Base-by-base conservation (phyloP, 2,329 filamentous ascomycete species). In the Annulohypoxylon truncatum region DNA sequence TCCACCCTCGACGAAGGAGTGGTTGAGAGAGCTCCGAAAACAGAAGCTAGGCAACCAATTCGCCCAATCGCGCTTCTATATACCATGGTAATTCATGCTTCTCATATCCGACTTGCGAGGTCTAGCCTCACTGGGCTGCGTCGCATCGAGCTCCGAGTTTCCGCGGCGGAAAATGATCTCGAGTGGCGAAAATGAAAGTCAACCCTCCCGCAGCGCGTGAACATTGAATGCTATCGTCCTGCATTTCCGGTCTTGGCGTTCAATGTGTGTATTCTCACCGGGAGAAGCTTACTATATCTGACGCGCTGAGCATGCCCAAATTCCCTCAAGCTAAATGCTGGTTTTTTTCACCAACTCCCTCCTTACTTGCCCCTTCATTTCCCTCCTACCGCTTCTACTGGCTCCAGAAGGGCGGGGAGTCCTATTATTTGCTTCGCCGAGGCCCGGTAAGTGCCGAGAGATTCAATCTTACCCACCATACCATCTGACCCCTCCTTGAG, bases 201-300 rank as follows among this genome's bases (percentile, higher is more conserved):
- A 54, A 35, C 46, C 18, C 48, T 63, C 40, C 59, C 63, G 47
- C 33, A 51, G 60, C 22, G 59, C 56, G 28, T 59, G 54, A 35
- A 58, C 38, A 42, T 51, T 61, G 53, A 38, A 55, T 64, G 38
- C 33, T 42, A 26, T 20, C 46, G 35, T 33, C 31, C 53, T 69
- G 64, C 64, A 67, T 69, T 48, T n/a, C 55, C 67, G 55, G 33
- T 26, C 67, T 65, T 66, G 61, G 58, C 58, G 51, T 58, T 28
- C 15, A 55, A 58, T 60, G 38, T 28, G 51, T 48, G 26, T 52
- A 22, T 61, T 29, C 52, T 61, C 44, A 65, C 58, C 52, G 47
- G 64, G 33, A 35, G 48, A 35, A 48, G 65, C 65, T 68, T 68
- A 68, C 61, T 67, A 66, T 67, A 70, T 66, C 67, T 70, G 64